Evolutionary conservation across 2,329 filamentous ascomycete species (phyloP), one percentile per base, ranked within the genome.

Genomic region (Phialophora macrospora): DNA sequence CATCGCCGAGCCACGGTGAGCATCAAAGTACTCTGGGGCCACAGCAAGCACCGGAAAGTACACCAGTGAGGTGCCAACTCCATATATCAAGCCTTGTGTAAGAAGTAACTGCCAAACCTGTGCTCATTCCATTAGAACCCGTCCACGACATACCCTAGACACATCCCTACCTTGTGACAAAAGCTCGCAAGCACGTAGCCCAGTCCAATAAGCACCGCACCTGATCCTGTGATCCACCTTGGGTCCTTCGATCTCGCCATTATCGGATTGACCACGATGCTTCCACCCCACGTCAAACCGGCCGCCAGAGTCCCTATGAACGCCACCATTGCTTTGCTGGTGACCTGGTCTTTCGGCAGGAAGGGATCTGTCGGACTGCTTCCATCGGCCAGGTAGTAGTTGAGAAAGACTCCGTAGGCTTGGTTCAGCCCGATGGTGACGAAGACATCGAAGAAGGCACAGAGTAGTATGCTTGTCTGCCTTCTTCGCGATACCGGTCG

Each of bases 11-110:
- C 83, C 83, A 1, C 87, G 78, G 17, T 80, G 79, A 1, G 81
- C 83, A 3, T 81, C 81, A 70, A 90, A 90, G 86, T 87, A 89
- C 67, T 88, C 86, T 2, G 87, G 83, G 0, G 83, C 78, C 48
- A 88, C 84, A 0, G 78, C 77, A 48, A 87, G 83, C 38, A 78
- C 80, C 8, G 82, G 85, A 4, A 87, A 84, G 71, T 87, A 88
- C 3, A 87, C 75, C 67, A 88, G 86, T 0, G 86, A 86, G 80
- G 88, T 86, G 0, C 86, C 86, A 70, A 82, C 80, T 11, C 86
- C 86, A 70, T 88, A 88, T 68, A 85, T 87, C 12, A 88, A 76
- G 2, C 86, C 86, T 70, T 88, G 86, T 34, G 79, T 81, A 1
- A 88, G 79, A 65, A 87, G 86, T 4, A 88, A 77, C 30, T 88